These are phyloP conservation scores for Annona cherimola DNA, from an alignment of 164 flowering plant genomes.

Conservation along the genomic window DNA sequence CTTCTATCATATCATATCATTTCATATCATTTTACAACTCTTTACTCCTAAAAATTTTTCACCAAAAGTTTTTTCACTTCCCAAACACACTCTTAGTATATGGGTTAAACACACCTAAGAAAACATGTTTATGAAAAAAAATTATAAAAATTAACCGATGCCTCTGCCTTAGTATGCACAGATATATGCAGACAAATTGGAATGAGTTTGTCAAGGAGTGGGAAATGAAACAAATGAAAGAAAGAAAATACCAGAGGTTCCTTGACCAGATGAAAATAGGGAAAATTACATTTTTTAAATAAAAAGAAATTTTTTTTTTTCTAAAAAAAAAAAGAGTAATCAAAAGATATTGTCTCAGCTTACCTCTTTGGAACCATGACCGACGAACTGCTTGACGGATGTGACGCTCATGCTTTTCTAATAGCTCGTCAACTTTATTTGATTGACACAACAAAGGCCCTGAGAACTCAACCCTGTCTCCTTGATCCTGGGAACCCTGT, in stretches of 20 bases:
- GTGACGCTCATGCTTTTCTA: slow-evolving; percentile 80
- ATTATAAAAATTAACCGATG: neutral
- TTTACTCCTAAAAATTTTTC: too few species aligned
- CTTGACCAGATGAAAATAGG: neutral
- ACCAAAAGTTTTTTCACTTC: too few species aligned
- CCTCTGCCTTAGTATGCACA: neutral
- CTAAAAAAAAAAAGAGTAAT: too few species aligned
- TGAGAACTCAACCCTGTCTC: slow-evolving; percentile 80
- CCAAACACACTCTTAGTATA: too few species aligned
- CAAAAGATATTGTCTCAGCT: neutral
- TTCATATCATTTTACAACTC: too few species aligned
- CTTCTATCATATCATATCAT: too few species aligned
- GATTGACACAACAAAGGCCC: slow-evolving; percentile 84
- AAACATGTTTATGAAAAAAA: too few species aligned
- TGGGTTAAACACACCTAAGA: too few species aligned
- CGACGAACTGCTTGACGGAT: slow-evolving; percentile 78
- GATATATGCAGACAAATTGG: neutral
- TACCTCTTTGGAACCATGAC: slow-evolving; percentile 96
- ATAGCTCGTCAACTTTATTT: slow-evolving; percentile 72
- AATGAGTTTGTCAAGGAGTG: neutral
- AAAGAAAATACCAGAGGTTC: neutral
- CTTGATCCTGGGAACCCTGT: slow-evolving; percentile 58
- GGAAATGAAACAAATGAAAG: neutral
- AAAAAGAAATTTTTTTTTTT: too few species aligned
- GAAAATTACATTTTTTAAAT: too few species aligned